Evolutionary conservation across 2,329 filamentous ascomycete genomes (phyloP).

Genomic region (Pseudogymnoascus sp.): DNA sequence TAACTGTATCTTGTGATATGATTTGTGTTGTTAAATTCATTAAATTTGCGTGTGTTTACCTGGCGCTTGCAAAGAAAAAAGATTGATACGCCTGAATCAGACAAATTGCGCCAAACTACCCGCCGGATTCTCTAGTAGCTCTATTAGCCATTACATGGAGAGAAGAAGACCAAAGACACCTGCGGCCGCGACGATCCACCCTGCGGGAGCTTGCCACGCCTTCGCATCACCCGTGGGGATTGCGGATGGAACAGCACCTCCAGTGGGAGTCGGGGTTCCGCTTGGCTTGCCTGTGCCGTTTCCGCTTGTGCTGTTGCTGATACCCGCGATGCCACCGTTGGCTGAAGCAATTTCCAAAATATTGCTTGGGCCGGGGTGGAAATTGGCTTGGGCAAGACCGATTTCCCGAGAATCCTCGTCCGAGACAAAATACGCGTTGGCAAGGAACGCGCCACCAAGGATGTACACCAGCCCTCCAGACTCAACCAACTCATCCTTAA

Average conservation of each 20-base stretch:
- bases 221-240: neutral
- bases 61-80: neutral
- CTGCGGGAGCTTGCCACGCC: neutral
- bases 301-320: neutral
- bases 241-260: neutral
- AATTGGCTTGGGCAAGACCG: conserved; percentile 44
- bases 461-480: neutral
- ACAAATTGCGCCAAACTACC: neutral
- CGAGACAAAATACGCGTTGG: conserved; percentile 51
- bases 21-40: too few species aligned
- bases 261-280: neutral
- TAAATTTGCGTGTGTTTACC: neutral
- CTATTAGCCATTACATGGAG: neutral
- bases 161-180: neutral
- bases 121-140: neutral
- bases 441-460: conserved; percentile 50
- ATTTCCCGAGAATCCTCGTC: conserved; percentile 44
- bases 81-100: neutral
- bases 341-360: neutral
- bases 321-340: neutral
- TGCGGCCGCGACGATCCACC: conserved; percentile 15
- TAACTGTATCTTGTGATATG: too few species aligned
- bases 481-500: neutral
- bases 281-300: neutral
- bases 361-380: conserved; percentile 29